Base-by-base conservation (phyloP, 2,329 filamentous ascomycete species). In the Calonectria pteridis region DNA sequence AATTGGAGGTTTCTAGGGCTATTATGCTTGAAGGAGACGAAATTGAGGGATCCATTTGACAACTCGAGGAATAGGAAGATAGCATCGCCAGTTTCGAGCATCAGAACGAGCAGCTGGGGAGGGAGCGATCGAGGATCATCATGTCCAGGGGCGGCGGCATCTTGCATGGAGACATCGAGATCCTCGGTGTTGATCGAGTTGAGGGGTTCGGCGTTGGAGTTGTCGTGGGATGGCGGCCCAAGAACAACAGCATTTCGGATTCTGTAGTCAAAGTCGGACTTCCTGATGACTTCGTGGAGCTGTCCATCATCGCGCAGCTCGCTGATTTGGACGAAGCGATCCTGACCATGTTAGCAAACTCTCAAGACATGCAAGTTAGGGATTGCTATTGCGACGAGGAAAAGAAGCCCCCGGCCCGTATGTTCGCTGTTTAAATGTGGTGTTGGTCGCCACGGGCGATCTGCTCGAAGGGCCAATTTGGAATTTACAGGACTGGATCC, bases 181-280 rank as follows among this genome's bases (percentile, higher is more conserved):
- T 87, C 85, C 73, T 89, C 86, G 2, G 78, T 66, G 72, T 88
- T 88, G 74, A 84, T 63, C 33, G 73, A 69, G 50, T 76, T 78
- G 37, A 77, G 75, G 9, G 75, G 64, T 63, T 76, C 73, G 26
- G 77, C 78, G 37, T 79, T 77, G 11, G 75, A 72, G 43, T 75
- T 73, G 46, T 79, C 83, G 70, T 82, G 81, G 64, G 84, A 81
- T 73, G 84, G 81, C 64, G 84, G 73, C 51, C 94, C 95, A 78
- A 98, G 90, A 18, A 96, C 92, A 72, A 91, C 91, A 6, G 95
- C 95, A 79, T 95, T 94, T 73, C 94, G 89, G 76, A 98, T 98
- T 53, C 92, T 90, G 37, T 91, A 90, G 68, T 92, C 92, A 82
- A 98, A 96, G 82, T 98, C 92, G 50, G 89, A 88, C 83, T 96